These are phyloP conservation scores for Sugiyamaella sp. DNA, from an alignment of 1,139 yeast genomes.

Conservation along the genomic window DNA sequence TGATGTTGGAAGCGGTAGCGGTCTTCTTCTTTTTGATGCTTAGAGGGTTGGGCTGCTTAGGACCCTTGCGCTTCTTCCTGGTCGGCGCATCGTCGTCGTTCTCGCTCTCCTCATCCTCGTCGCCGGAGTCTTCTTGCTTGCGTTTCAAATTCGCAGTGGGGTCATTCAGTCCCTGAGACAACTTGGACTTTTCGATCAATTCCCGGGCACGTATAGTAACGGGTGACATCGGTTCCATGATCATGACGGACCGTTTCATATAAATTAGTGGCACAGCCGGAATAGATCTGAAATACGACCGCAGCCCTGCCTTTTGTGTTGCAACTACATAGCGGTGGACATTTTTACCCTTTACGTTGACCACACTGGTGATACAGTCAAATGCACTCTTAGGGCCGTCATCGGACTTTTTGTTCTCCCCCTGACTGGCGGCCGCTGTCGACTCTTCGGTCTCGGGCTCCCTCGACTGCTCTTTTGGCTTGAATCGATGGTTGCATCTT, in stretches of 20 bases:
- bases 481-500: slow-evolving; percentile 52
- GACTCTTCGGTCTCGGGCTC: slow-evolving; percentile 7
- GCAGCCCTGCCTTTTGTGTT: slow-evolving; percentile 70
- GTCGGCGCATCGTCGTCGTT: slow-evolving; percentile 32
- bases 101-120: slow-evolving; percentile 32
- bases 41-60: slow-evolving; percentile 79
- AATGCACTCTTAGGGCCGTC: slow-evolving; percentile 49
- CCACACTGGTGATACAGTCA: slow-evolving; percentile 77
- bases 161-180: slow-evolving; percentile 76
- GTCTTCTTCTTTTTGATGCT: slow-evolving; percentile 61
- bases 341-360: slow-evolving; percentile 70
- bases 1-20: slow-evolving; percentile 2
- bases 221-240: slow-evolving; percentile 88
- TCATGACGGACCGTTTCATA: slow-evolving; percentile 89
- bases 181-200: slow-evolving; percentile 62
- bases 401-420: slow-evolving; percentile 12
- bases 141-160: slow-evolving; percentile 46
- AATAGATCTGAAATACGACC: slow-evolving; percentile 66
- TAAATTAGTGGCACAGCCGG: slow-evolving; percentile 92
- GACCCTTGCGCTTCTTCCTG: slow-evolving; percentile 62
- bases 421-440: slow-evolving; percentile 19
- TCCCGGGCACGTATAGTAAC: slow-evolving; percentile 63
- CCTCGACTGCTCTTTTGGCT: slow-evolving; percentile 17
- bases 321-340: slow-evolving; percentile 91
- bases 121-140: slow-evolving; percentile 39